Evolutionary conservation across 1,284 basidiomycete species (phyloP).

Genomic region (Papiliotrema flavescens): DNA sequence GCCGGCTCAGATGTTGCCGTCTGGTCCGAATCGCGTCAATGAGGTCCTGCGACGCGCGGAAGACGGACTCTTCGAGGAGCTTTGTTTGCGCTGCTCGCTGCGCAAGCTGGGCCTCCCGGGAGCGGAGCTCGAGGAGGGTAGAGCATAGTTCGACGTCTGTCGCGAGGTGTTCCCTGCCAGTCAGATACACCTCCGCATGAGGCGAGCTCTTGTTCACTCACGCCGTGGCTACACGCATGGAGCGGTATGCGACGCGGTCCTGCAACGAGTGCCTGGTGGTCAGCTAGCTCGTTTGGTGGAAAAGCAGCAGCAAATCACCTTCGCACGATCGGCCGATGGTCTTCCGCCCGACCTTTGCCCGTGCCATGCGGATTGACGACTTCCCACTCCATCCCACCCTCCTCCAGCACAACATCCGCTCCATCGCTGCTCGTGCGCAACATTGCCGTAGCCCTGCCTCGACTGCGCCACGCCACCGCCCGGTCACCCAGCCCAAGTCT

Average conservation of each 20-base stretch:
- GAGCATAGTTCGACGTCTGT: constrained; percentile 40
- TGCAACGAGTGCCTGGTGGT: constrained; percentile 19
- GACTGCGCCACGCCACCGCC: constrained; percentile 22
- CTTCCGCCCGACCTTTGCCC: constrained; percentile 15
- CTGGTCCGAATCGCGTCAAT: constrained; percentile 21
- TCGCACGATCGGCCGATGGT: constrained; percentile 8
- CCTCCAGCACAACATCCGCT: constrained; percentile 33
- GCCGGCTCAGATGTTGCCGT: constrained; percentile 14
- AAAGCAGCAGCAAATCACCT: constrained; percentile 16
- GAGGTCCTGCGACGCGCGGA: constrained; percentile 23
- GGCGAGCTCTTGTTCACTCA: constrained; percentile 4
- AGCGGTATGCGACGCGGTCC: constrained; percentile 12
- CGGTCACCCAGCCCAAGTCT: constrained; percentile 12
- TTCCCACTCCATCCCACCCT: constrained; percentile 37
- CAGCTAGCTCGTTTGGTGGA: constrained; percentile 4
- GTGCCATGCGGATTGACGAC: constrained; percentile 36
- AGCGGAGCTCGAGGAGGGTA: constrained; percentile 30
- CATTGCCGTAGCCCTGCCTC: constrained; percentile 23
- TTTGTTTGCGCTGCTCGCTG: constrained; percentile 33
- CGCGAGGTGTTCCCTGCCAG: constrained; percentile 26
- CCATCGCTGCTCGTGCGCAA: constrained; percentile 36
- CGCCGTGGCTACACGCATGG: constrained; percentile 8
- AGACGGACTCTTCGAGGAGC: constrained; percentile 23
- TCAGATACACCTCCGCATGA: not conserved
- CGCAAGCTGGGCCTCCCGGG: constrained; percentile 24